Conservation (phyloP, 2,329 filamentous ascomycete species). For the Pleomassaria siparia region DNA sequence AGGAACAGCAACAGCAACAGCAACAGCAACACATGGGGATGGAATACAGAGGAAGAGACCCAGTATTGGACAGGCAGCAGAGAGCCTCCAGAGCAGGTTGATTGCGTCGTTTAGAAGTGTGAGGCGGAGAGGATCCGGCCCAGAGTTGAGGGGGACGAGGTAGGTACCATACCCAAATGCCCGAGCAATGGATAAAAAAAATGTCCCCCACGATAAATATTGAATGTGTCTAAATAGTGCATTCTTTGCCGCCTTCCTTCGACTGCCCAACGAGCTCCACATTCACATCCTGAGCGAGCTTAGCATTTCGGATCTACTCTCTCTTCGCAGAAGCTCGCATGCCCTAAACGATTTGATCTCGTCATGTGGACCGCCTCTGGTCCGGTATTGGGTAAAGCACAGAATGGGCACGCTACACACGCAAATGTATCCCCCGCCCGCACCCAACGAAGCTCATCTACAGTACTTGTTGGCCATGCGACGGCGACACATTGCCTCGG, state of each 20-base stretch:
- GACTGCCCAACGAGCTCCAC: conserved; percentile 38
- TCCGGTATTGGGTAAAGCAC: conserved; percentile 39
- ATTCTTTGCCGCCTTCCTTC: conserved; percentile 35
- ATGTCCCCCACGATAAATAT: too few relatives aligned
- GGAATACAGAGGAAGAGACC: conserved; percentile 29
- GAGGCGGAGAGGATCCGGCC: conserved; percentile 24
- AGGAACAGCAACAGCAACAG: neutral
- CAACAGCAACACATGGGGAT: too few relatives aligned
- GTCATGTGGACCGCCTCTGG: conserved; percentile 34
- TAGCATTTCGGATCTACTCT: conserved; percentile 36
- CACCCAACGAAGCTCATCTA: conserved; percentile 31
- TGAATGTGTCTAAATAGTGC: too few relatives aligned
- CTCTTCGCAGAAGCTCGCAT: conserved; percentile 33
- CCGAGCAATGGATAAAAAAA: too few relatives aligned
- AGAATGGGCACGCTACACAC: conserved; percentile 37
- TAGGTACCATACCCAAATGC: conserved; percentile 13
- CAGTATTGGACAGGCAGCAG: conserved; percentile 35
- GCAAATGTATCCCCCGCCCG: conserved; percentile 37
- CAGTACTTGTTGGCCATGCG: conserved; percentile 39
- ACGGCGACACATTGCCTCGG: conserved; percentile 38
- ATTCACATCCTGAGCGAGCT: conserved; percentile 37
- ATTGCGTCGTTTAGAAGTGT: conserved; percentile 35
- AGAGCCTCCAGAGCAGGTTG: conserved; percentile 33
- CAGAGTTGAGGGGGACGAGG: conserved; percentile 22
- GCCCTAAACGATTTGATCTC: conserved; percentile 35